Evolutionary conservation across 139 green algal species (phyloP), one percentile per base, ranked within the genome.

Genomic region (Raphidocelis subcapitata): DNA sequence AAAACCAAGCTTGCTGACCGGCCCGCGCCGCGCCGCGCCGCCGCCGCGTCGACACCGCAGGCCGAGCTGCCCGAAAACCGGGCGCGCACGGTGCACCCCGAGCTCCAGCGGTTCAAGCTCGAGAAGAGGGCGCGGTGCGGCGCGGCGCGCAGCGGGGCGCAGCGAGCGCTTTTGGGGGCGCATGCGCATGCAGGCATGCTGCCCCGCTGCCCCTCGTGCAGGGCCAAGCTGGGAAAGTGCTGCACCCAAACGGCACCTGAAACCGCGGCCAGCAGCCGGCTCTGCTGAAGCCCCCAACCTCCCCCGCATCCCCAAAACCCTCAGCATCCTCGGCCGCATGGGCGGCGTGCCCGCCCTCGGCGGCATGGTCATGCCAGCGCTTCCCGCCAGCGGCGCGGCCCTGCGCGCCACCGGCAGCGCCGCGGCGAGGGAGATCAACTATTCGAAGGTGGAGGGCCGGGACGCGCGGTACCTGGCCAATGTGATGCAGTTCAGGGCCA

Each of bases 291-390:
- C n/a, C n/a, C n/a, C n/a, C n/a, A n/a, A n/a, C n/a, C n/a, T n/a
- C n/a, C n/a, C n/a, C n/a, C n/a, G n/a, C n/a, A n/a, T n/a, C n/a
- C n/a, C n/a, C n/a, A n/a, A n/a, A n/a, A n/a, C n/a, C n/a, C n/a
- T n/a, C 60, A 86, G 81, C 69, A 86, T 86, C 44, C 66, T 86
- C 29, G 81, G 81, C 69, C 82, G 82, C 69, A 77, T 83, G 41
- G 81, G 81, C 32, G 81, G 81, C 33, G 69, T 78, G 36, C 81
- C 81, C 44, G 81, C 81, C 2, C 69, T 86, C n/a, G 81, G 81
- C 18, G 77, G 77, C 46, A 63, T 78, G 24, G 62, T 76, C 24
- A 74, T 81, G 46, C 81, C 81, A 16, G 69, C 79, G 69, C 55
- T 75, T 21, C 37, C 61, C 15, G 54, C 56, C 21, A 28, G 35